Conservation (phyloP, 2,329 filamentous ascomycete genomes). For the Cladosporium cucumerinum region DNA sequence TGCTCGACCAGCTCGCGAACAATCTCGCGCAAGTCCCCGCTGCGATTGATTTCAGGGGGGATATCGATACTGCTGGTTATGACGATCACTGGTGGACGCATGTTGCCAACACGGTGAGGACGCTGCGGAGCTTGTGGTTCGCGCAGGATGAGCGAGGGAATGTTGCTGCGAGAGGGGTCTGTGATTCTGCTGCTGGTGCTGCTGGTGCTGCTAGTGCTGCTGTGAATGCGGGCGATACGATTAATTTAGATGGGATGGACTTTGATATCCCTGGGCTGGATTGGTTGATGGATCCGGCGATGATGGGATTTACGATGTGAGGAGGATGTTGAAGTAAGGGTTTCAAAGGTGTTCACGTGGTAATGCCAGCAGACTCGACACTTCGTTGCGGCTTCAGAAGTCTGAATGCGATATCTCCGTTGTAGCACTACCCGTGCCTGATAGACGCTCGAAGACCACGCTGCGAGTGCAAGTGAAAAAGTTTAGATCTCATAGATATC, state of each 20-base stretch:
- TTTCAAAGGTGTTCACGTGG: not conserved
- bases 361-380: not conserved
- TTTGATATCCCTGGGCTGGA: slow-evolving; percentile 9
- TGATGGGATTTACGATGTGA: slow-evolving; percentile 7
- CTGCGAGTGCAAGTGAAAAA: not conserved
- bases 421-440: not conserved
- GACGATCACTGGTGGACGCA: slow-evolving; percentile 5
- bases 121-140: not conserved
- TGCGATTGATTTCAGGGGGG: not conserved
- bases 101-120: not conserved
- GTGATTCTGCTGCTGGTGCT: not conserved
- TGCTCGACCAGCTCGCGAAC: not conserved
- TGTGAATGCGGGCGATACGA: not conserved
- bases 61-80: not conserved
- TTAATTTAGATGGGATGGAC: slow-evolving; percentile 1
- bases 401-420: not conserved
- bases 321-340: not conserved
- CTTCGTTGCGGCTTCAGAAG: not conserved
- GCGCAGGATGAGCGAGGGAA: not conserved
- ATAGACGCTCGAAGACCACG: not conserved
- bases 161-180: not conserved
- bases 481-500: too few relatives aligned
- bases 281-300: slow-evolving; percentile 10
- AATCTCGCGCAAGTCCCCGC: not conserved
- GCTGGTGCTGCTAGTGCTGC: not conserved